Percentiles rank a stretch among this genome's conserved stretches.
These are phyloP conservation scores for Halophytophthora batemanensis DNA, from an alignment of 352 stramenopile species.

Conservation along the genomic window DNA sequence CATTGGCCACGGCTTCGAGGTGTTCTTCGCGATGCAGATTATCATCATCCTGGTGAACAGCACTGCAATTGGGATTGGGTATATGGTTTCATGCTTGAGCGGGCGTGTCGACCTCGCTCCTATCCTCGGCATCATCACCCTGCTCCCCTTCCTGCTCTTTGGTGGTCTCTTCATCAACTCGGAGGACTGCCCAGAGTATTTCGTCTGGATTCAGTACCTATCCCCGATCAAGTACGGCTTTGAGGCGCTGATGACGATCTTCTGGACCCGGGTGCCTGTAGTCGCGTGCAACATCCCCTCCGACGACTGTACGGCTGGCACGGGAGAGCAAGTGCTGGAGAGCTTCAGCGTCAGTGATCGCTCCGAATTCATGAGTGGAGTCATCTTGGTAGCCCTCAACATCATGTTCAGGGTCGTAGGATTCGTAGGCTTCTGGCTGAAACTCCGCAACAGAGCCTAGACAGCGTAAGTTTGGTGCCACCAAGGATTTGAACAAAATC, in stretches of 20 bases:
- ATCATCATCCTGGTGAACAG: constrained; percentile 32
- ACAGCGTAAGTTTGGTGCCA: too few species aligned
- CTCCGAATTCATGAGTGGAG: constrained; percentile 15
- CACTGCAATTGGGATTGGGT: constrained; percentile 23
- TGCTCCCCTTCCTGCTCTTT: constrained; percentile 38
- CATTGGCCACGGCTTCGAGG: constrained; percentile 18
- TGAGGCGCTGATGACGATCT: constrained; percentile 27
- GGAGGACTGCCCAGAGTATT: constrained; percentile 29
- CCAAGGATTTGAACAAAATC: too few species aligned
- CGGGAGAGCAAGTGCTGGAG: constrained; percentile 30
- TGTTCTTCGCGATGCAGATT: constrained; percentile 27
- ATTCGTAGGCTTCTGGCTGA: constrained; percentile 23
- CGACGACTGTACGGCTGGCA: constrained; percentile 26
- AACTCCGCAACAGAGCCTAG: constrained; percentile 15
- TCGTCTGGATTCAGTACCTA: constrained; percentile 36
- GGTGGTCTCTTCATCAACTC: constrained; percentile 37
- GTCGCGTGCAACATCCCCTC: constrained; percentile 21
- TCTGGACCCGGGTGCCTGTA: constrained; percentile 19
- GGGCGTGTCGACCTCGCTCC: constrained; percentile 24
- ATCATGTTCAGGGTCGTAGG: constrained; percentile 30
- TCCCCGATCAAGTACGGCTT: constrained; percentile 42
- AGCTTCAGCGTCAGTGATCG: constrained; percentile 27
- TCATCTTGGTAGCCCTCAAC: constrained; percentile 33
- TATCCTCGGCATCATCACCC: constrained; percentile 27
- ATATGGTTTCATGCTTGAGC: constrained; percentile 36